Conservation (phyloP, 768 basidiomycete genomes). For the Lentinula boryana region DNA sequence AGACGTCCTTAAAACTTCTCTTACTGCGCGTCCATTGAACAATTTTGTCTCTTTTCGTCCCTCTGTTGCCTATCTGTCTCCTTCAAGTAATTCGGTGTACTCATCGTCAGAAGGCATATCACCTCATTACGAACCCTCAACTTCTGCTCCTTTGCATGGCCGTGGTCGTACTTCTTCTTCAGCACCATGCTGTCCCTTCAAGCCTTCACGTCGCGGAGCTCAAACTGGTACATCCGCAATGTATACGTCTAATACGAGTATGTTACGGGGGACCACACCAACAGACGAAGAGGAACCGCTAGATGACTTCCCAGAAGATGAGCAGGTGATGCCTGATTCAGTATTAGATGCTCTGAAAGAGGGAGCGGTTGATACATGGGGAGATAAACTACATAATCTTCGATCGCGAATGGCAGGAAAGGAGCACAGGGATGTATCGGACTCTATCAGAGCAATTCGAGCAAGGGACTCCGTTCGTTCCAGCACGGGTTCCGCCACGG, state of each 20-base stretch:
- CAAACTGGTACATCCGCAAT: background rate
- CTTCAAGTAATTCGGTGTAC: background rate
- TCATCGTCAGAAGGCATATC: background rate
- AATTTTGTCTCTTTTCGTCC: background rate
- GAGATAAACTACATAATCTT: background rate
- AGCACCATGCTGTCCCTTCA: background rate
- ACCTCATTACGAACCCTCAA: background rate
- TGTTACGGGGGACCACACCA: background rate
- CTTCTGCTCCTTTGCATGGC: background rate
- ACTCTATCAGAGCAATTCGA: background rate
- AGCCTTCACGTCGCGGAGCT: background rate
- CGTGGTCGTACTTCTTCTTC: background rate
- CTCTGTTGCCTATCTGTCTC: background rate
- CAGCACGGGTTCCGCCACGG: background rate
- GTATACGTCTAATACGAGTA: background rate
- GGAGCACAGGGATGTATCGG: background rate
- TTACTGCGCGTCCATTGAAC: background rate
- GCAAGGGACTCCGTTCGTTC: background rate
- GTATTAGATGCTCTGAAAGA: background rate
- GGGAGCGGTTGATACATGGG: background rate
- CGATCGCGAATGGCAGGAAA: background rate
- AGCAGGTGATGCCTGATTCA: background rate
- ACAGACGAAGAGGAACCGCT: background rate
- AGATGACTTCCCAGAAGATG: background rate
- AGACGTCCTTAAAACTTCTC: conserved; percentile 59